These are phyloP conservation scores for Oleoguttula mirabilis DNA, from an alignment of 495 filamentous ascomycete species.

Conservation along the genomic window DNA sequence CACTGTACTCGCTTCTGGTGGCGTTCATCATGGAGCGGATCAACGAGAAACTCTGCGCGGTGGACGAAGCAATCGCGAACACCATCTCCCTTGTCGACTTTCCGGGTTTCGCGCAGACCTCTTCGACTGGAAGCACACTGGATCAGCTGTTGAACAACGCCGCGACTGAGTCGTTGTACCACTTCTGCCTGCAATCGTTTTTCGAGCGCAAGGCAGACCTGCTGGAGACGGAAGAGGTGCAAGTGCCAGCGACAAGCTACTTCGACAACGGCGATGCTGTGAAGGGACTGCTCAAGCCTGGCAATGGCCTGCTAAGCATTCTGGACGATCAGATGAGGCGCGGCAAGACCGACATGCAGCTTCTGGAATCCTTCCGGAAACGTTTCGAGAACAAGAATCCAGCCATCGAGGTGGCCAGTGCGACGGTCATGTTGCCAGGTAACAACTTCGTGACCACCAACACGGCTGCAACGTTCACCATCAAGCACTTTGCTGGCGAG, in stretches of 20 bases:
- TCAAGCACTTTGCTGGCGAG: slow-evolving; percentile 91
- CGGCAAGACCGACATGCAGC: slow-evolving; percentile 74
- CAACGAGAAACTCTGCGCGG: slow-evolving; percentile 79
- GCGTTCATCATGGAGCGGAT: slow-evolving; percentile 85
- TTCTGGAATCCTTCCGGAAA: slow-evolving; percentile 79
- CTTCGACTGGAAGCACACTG: slow-evolving; percentile 68
- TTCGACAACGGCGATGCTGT: slow-evolving; percentile 96
- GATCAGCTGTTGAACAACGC: slow-evolving; percentile 94
- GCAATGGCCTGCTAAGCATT: slow-evolving; percentile 86
- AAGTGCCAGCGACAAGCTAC: slow-evolving; percentile 80
- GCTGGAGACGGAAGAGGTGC: slow-evolving; percentile 83
- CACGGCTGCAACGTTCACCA: slow-evolving; percentile 63
- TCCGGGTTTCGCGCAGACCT: slow-evolving; percentile 78
- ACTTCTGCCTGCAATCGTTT: slow-evolving; percentile 87
- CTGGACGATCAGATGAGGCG: slow-evolving; percentile 89
- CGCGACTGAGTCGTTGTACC: slow-evolving; percentile 80
- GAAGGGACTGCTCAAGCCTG: slow-evolving; percentile 75
- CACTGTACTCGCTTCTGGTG: slow-evolving; percentile 88
- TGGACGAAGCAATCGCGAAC: slow-evolving; percentile 79
- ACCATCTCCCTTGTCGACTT: slow-evolving; percentile 94
- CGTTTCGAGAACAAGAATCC: slow-evolving; percentile 90
- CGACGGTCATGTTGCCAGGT: slow-evolving; percentile 56
- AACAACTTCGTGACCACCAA: slow-evolving; percentile 75
- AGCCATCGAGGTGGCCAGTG: slow-evolving; percentile 62
- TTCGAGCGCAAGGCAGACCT: slow-evolving; percentile 87